Percentiles rank a stretch among this genome's conserved stretches.
Conservation (phyloP, 2,329 filamentous ascomycete species). For the Metarhizium brunneum region DNA sequence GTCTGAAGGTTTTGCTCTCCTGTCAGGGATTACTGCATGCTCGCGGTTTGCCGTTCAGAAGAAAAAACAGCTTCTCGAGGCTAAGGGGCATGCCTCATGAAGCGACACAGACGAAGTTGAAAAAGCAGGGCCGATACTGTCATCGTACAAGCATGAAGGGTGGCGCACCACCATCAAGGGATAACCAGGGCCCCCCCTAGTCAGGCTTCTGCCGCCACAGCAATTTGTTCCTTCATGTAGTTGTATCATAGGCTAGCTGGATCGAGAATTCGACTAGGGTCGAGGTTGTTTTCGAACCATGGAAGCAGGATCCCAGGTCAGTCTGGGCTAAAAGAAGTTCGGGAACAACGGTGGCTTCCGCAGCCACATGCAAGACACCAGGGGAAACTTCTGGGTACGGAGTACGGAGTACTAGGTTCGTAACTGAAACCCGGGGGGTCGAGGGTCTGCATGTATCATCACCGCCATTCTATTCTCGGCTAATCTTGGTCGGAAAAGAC, state of each 20-base stretch:
- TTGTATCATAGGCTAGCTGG: not conserved
- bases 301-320: not conserved
- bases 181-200: not conserved
- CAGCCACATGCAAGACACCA: not conserved
- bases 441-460: not conserved
- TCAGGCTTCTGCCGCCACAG: not conserved
- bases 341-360: not conserved
- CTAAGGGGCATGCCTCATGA: constrained; percentile 3
- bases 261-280: not conserved
- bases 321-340: not conserved
- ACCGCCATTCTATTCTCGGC: constrained; percentile 6
- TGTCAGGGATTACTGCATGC: not conserved
- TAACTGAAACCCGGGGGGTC: too few species aligned
- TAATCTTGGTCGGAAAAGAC: constrained; percentile 1
- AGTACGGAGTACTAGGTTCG: not conserved
- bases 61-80: not conserved
- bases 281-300: not conserved
- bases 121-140: constrained; percentile 6
- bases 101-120: constrained; percentile 2
- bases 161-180: not conserved
- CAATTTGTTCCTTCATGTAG: not conserved
- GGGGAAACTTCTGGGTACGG: not conserved
- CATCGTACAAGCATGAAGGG: constrained; percentile 4
- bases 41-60: not conserved
- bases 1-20: not conserved